phyloP scores from a whole-genome alignment of 2,329 filamentous ascomycete species.

The Penicillium sp. region DNA sequence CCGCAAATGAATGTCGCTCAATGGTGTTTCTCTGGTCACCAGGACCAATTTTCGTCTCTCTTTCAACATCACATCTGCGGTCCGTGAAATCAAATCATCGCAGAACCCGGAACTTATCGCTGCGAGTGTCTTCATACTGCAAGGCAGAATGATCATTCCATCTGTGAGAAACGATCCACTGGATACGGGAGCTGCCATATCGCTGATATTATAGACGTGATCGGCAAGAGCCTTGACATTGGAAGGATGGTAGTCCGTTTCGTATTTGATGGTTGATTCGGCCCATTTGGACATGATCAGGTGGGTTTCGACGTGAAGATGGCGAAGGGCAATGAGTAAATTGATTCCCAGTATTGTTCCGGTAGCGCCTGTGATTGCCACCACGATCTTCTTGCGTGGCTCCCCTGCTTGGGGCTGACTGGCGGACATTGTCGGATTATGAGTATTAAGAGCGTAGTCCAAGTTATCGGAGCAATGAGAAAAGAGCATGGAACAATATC shows the following conservation, averaged over 20 bases:
- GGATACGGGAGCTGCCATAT: slow-evolving; percentile 45
- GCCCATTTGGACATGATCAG: slow-evolving; percentile 50
- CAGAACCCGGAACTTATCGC: slow-evolving; percentile 40
- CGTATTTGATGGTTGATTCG: slow-evolving; percentile 46
- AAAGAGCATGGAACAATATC: too few relatives aligned
- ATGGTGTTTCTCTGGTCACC: slow-evolving; percentile 43
- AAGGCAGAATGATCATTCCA: slow-evolving; percentile 48
- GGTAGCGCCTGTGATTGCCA: slow-evolving; percentile 51
- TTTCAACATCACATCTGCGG: slow-evolving; percentile 47
- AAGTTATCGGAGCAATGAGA: too few relatives aligned
- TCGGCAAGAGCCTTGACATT: slow-evolving; percentile 39
- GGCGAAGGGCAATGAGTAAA: slow-evolving; percentile 38
- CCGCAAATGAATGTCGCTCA: slow-evolving; percentile 43
- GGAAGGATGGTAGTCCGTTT: slow-evolving; percentile 39
- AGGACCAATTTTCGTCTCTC: slow-evolving; percentile 40
- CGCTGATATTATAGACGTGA: slow-evolving; percentile 37
- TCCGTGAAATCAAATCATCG: slow-evolving; percentile 45
- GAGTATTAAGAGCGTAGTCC: too few relatives aligned
- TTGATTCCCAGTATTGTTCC: slow-evolving; percentile 44
- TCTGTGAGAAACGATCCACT: slow-evolving; percentile 43
- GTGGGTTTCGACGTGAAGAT: slow-evolving; percentile 46
- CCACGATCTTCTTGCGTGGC: slow-evolving; percentile 40
- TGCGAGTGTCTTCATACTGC: slow-evolving; percentile 49
- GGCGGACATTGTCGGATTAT: too few relatives aligned
- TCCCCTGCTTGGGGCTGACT: too few relatives aligned